Evolutionary conservation across 2,329 filamentous ascomycete genomes (phyloP).

Genomic region (Fusarium cyanostomum): DNA sequence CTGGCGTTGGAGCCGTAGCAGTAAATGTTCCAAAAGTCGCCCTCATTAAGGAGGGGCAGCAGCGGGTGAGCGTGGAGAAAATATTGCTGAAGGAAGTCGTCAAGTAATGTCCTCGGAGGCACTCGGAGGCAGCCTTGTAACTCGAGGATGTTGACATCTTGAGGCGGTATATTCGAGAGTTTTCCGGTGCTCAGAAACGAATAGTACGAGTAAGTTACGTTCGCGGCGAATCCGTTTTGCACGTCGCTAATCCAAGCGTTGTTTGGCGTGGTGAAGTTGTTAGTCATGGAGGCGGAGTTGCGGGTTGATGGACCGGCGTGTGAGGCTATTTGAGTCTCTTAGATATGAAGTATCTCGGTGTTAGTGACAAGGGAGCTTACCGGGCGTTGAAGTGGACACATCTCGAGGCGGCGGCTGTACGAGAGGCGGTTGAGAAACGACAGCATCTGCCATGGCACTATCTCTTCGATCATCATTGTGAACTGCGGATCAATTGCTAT

Average conservation of each 20-base stretch:
- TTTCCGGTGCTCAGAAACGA: conserved; percentile 26
- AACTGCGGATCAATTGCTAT: neutral
- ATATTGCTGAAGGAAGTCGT: conserved; percentile 31
- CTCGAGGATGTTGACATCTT: conserved; percentile 29
- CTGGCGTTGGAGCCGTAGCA: conserved; percentile 11
- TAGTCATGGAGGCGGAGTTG: neutral
- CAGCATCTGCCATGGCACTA: conserved; percentile 6
- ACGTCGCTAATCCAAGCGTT: neutral
- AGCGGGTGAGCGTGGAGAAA: conserved; percentile 30
- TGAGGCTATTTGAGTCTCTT: conserved; percentile 1
- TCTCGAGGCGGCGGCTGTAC: neutral
- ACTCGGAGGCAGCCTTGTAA: conserved; percentile 25
- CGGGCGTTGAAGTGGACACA: neutral
- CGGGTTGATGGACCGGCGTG: neutral
- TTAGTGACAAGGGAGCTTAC: neutral
- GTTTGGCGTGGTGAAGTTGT: neutral
- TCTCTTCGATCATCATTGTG: conserved; percentile 6
- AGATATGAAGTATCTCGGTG: neutral
- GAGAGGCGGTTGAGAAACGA: neutral
- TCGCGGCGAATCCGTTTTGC: conserved; percentile 7
- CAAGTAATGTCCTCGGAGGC: conserved; percentile 15
- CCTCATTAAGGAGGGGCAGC: conserved; percentile 27
- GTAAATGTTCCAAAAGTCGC: conserved; percentile 37
- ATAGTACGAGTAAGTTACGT: conserved; percentile 31
- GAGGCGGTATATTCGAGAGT: conserved; percentile 19